Percentiles rank a stretch among this genome's conserved stretches.
phyloP scores from a whole-genome alignment of 2,329 filamentous ascomycete species.

The Acarospora socialis region DNA sequence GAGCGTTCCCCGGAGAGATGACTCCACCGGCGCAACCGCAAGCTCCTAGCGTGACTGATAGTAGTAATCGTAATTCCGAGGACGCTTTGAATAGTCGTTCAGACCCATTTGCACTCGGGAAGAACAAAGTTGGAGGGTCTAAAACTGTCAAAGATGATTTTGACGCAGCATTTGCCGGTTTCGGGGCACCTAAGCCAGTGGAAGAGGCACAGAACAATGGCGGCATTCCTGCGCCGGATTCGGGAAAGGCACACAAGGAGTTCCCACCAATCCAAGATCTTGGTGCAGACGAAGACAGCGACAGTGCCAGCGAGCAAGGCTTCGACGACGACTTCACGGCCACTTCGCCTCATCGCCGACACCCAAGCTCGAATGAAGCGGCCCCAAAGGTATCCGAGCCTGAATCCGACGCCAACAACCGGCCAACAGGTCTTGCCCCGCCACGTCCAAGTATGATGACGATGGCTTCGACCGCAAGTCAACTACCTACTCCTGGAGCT shows the following conservation, averaged over 20 bases:
- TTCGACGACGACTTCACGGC: constrained; percentile 91
- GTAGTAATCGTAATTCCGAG: constrained; percentile 29
- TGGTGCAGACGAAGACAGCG: constrained; percentile 69
- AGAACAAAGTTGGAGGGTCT: constrained; percentile 21
- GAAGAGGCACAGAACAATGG: neutral
- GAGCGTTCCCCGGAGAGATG: constrained; percentile 39
- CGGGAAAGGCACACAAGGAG: constrained; percentile 40
- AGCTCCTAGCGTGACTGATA: constrained; percentile 6
- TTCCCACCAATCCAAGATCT: constrained; percentile 91
- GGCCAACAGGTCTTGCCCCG: constrained; percentile 21
- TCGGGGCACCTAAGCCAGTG: constrained; percentile 38
- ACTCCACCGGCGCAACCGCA: constrained; percentile 17
- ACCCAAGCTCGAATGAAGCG: constrained; percentile 17
- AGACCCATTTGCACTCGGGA: constrained; percentile 27
- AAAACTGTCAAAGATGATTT: constrained; percentile 58
- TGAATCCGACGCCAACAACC: constrained; percentile 16
- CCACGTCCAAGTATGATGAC: constrained; percentile 14
- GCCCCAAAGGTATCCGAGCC: too few relatives aligned
- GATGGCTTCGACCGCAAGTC: constrained; percentile 10
- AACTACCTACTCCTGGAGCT: constrained; percentile 38
- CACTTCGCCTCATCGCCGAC: constrained; percentile 29
- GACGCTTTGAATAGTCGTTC: constrained; percentile 32
- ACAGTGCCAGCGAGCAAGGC: constrained; percentile 59
- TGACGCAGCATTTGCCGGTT: constrained; percentile 70
- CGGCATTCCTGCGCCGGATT: constrained; percentile 2